These are phyloP conservation scores for Zygosaccharomyces sapae DNA, from an alignment of 1,139 yeast genomes.

Conservation along the genomic window DNA sequence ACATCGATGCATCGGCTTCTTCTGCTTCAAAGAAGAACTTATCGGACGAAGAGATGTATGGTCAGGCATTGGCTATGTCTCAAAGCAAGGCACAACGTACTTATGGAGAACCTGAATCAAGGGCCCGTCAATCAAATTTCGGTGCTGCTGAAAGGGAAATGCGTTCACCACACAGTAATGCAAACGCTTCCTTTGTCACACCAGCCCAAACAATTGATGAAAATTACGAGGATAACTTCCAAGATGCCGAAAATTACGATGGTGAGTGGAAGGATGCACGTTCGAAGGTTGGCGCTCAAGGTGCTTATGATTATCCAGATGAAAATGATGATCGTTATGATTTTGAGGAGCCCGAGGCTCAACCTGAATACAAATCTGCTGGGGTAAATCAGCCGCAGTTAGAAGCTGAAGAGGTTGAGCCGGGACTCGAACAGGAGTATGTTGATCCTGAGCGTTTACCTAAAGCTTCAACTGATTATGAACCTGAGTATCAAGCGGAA, in stretches of 20 bases:
- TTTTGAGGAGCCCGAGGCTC: neutral
- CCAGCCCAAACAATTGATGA: conserved; percentile 5
- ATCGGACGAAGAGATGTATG: conserved; percentile 25
- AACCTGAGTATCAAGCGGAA: neutral
- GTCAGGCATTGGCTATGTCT: conserved; percentile 23
- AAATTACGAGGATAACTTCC: neutral
- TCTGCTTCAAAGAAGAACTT: conserved; percentile 3
- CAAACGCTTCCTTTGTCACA: conserved; percentile 3
- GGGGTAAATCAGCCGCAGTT: no score
- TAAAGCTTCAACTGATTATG: neutral
- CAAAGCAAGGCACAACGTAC: conserved; percentile 11
- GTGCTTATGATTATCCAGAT: neutral
- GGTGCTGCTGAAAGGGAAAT: neutral
- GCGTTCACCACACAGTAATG: conserved; percentile 3
- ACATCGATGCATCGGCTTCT: neutral
- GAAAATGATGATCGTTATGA: neutral
- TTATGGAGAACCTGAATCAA: conserved; percentile 1
- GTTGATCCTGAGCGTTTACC: neutral
- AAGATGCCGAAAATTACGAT: neutral
- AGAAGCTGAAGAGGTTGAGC: no score
- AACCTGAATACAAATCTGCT: conserved; percentile 1
- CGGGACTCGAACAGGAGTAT: neutral
- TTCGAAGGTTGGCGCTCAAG: neutral
- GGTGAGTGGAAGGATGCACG: neutral
- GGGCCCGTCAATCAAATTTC: neutral